These are phyloP conservation scores for Erodium maritimum DNA, from an alignment of 345 rosid genomes.

Conservation along the genomic window DNA sequence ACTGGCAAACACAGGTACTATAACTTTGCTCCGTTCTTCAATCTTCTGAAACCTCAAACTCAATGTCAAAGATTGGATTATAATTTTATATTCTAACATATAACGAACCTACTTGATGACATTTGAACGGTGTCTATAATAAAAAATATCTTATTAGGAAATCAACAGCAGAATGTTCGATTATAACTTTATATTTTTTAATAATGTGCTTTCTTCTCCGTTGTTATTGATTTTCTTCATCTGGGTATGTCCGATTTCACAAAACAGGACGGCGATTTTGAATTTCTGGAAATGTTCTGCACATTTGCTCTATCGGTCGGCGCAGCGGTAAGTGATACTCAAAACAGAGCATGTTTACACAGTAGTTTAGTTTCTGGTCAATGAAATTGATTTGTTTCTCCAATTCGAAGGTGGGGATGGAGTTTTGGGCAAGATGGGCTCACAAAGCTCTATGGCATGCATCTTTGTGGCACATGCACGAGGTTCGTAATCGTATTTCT, in stretches of 20 bases:
- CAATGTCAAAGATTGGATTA: no score
- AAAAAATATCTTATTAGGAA: no score
- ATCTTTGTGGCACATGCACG: constrained; percentile 65
- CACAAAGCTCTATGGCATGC: constrained; percentile 60
- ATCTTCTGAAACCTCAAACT: no score
- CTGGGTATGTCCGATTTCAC: neutral
- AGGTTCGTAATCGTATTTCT: no score
- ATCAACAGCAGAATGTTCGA: no score
- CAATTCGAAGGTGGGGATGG: constrained; percentile 48
- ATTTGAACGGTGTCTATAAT: no score
- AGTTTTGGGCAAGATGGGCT: constrained; percentile 78
- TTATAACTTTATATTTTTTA: no score
- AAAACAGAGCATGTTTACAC: neutral
- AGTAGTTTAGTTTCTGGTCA: neutral
- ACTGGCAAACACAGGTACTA: constrained; percentile 52
- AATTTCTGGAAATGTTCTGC: constrained; percentile 36
- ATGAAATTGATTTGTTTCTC: neutral
- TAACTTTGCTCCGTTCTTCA: neutral
- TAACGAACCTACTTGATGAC: no score
- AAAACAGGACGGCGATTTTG: constrained; percentile 37
- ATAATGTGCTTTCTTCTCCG: neutral
- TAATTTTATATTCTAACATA: no score
- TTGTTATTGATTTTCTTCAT: neutral
- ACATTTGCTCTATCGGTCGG: constrained; percentile 49
- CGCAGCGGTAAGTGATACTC: constrained; percentile 36